These are phyloP conservation scores for Crucibulum laeve DNA, from an alignment of 768 basidiomycete genomes.

Conservation along the genomic window DNA sequence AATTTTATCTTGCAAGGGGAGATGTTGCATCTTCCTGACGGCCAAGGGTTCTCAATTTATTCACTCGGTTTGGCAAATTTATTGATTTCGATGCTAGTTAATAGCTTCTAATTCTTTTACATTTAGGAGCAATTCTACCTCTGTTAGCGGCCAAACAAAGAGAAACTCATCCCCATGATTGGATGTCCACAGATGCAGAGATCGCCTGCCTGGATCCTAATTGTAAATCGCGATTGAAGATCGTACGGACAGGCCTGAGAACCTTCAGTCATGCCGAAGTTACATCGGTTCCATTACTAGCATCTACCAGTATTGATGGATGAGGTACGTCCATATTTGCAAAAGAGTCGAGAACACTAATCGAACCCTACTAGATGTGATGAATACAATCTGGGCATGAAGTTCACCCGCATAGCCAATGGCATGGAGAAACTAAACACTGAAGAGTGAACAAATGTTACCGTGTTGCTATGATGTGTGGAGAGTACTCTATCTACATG, in stretches of 20 bases:
- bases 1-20: slow-evolving; percentile 61
- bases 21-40: slow-evolving; percentile 55
- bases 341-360: too few species aligned
- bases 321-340: too few species aligned
- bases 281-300: slow-evolving; percentile 46
- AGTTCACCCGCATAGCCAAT: too few species aligned
- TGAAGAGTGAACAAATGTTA: too few species aligned
- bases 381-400: too few species aligned
- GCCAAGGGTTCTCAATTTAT: slow-evolving; percentile 67
- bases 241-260: slow-evolving; percentile 44
- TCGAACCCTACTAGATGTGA: too few species aligned
- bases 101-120: neutral
- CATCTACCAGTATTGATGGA: too few species aligned
- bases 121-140: slow-evolving; percentile 54
- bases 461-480: too few species aligned
- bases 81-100: neutral
- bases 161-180: slow-evolving; percentile 48
- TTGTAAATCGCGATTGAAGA: slow-evolving; percentile 52
- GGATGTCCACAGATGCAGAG: slow-evolving; percentile 66
- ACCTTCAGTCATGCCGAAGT: slow-evolving; percentile 52
- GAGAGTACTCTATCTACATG: too few species aligned
- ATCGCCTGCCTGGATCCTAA: slow-evolving; percentile 67
- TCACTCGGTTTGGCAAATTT: slow-evolving; percentile 41
- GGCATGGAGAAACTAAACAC: too few species aligned
- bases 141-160: slow-evolving; percentile 69